Evolutionary conservation across 805 yeast species (phyloP).

Genomic region (Kazachstania psychrophila): DNA sequence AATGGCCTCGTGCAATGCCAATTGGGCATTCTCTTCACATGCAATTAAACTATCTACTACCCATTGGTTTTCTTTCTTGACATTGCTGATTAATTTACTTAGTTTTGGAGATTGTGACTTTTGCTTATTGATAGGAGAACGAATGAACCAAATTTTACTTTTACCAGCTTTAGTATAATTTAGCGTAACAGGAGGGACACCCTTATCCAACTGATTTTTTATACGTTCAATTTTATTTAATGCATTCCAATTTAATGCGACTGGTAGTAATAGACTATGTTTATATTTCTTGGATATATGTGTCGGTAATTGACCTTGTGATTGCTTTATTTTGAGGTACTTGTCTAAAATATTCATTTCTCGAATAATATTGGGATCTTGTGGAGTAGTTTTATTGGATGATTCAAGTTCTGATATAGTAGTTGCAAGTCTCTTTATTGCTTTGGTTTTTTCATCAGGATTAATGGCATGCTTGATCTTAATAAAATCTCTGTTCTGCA

Average conservation of each 20-base stretch:
- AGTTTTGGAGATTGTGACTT: constrained; percentile 21
- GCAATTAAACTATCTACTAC: constrained; percentile 12
- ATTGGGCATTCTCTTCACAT: constrained; percentile 11
- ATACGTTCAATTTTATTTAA: constrained; percentile 11
- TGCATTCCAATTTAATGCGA: constrained; percentile 22
- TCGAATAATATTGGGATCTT: constrained; percentile 7
- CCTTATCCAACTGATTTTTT: constrained; percentile 16
- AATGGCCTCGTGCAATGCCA: constrained; percentile 26
- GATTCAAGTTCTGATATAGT: neutral
- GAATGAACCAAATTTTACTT: constrained; percentile 24
- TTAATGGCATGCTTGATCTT: neutral
- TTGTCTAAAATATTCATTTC: constrained; percentile 12
- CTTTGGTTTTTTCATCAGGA: neutral
- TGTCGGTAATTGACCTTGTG: constrained; percentile 10
- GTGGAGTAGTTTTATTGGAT: neutral
- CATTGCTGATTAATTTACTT: constrained; percentile 15
- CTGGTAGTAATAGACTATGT: constrained; percentile 16
- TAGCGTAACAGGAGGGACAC: constrained; percentile 19
- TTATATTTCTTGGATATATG: constrained; percentile 12
- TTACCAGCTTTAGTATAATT: constrained; percentile 21
- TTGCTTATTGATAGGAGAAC: constrained; percentile 24
- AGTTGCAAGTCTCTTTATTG: neutral
- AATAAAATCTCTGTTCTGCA: constrained; percentile 1
- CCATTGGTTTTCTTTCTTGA: constrained; percentile 16
- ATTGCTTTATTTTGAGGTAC: constrained; percentile 13